Conservation (phyloP, 495 filamentous ascomycete species). For the Neurospora sp. region DNA sequence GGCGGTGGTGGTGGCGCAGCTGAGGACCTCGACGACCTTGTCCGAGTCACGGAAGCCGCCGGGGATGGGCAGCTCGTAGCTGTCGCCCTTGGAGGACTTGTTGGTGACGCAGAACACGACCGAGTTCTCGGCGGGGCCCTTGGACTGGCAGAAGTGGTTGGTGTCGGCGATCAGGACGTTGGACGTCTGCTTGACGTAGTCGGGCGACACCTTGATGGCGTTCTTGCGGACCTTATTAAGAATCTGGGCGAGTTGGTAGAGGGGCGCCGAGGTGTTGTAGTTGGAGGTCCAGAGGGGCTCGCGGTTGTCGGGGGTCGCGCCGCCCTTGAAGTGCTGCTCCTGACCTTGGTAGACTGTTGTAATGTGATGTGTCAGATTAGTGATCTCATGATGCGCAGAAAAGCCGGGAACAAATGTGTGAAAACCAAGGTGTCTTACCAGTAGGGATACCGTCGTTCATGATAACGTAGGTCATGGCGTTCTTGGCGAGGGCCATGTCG, state of each 20-base stretch:
- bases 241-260: slow-evolving; percentile 50
- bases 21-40: slow-evolving; percentile 18
- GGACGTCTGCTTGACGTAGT: slow-evolving; percentile 45
- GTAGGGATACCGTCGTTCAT: slow-evolving; percentile 48
- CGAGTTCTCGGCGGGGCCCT: slow-evolving; percentile 50
- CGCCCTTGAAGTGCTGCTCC: slow-evolving; percentile 60
- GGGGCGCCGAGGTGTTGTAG: slow-evolving; percentile 46
- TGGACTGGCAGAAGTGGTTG: slow-evolving; percentile 51
- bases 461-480: slow-evolving; percentile 60
- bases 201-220: slow-evolving; percentile 35
- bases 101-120: slow-evolving; percentile 25
- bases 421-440: slow-evolving; percentile 5
- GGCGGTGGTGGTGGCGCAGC: slow-evolving; percentile 14
- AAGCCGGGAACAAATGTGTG: neutral
- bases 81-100: slow-evolving; percentile 19
- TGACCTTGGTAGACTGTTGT: slow-evolving; percentile 43
- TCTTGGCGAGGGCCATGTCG: slow-evolving; percentile 54
- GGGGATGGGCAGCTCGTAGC: slow-evolving; percentile 8
- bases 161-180: slow-evolving; percentile 44
- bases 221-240: slow-evolving; percentile 52
- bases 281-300: slow-evolving; percentile 61
- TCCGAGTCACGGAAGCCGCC: slow-evolving; percentile 18
- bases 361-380: slow-evolving; percentile 1
- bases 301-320: slow-evolving; percentile 52
- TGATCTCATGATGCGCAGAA: neutral